A percentile compares a stretch with the other conserved stretches of the same genome.
These are phyloP conservation scores for Blepharisma japonicum DNA, from an alignment of 73 alveolate genomes.

Conservation along the genomic window DNA sequence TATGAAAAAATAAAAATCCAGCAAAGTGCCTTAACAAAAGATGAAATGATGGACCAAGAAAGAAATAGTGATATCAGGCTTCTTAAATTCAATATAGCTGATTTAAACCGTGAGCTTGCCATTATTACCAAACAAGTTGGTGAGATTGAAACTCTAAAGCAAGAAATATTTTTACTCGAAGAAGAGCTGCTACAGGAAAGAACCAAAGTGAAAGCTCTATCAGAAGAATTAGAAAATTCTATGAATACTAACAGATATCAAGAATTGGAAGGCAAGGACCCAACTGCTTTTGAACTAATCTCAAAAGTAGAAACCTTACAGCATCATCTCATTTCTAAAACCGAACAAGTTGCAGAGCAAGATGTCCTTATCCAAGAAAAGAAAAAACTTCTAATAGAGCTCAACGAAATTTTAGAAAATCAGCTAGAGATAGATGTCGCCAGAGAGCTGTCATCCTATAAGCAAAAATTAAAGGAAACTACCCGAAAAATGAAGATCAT, in stretches of 20 bases:
- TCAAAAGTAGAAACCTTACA: slow-evolving; percentile 82
- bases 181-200: slow-evolving; percentile 65
- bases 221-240: slow-evolving; percentile 92
- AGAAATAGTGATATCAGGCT: slow-evolving; percentile 72
- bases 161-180: slow-evolving; percentile 28
- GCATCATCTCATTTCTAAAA: slow-evolving; percentile 83
- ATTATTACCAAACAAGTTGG: slow-evolving; percentile 29
- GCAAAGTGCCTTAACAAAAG: slow-evolving; percentile 79
- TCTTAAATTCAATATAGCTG: slow-evolving; percentile 70
- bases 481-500: slow-evolving; percentile 90
- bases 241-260: slow-evolving; percentile 87
- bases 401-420: slow-evolving; percentile 82
- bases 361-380: slow-evolving; percentile 89
- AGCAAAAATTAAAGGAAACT: slow-evolving; percentile 84
- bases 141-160: slow-evolving; percentile 40
- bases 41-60: slow-evolving; percentile 67
- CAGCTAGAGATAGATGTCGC: slow-evolving; percentile 97
- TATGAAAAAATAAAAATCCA: slow-evolving; percentile 95
- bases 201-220: slow-evolving; percentile 94
- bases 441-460: slow-evolving; percentile 68
- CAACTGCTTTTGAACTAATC: slow-evolving; percentile 89
- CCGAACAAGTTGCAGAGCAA: slow-evolving; percentile 92
- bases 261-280: slow-evolving; percentile 93
- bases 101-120: slow-evolving; percentile 62
- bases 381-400: slow-evolving; percentile 81